Evolutionary conservation across 1,284 basidiomycete species (phyloP).

Genomic region (Heliocybe sulcata): DNA sequence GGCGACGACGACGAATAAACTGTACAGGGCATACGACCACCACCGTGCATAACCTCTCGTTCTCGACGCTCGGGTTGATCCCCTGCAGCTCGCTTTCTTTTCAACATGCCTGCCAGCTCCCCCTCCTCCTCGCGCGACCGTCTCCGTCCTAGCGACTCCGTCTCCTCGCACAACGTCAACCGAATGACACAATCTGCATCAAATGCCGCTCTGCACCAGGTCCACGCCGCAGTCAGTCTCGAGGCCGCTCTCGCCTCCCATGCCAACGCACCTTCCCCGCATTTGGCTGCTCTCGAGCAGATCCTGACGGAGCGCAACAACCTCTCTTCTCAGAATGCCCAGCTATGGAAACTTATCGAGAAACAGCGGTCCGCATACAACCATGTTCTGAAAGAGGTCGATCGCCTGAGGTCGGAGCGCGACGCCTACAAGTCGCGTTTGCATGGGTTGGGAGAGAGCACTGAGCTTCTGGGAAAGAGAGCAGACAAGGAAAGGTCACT

Average conservation of each 20-base stretch:
- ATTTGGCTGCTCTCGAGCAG: constrained; percentile 63
- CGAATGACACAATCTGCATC: background rate
- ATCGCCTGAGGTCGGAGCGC: constrained; percentile 75
- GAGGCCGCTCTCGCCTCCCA: constrained; percentile 51
- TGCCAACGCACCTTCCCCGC: constrained; percentile 43
- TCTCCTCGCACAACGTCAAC: background rate
- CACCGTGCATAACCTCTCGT: background rate
- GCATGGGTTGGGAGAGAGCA: constrained; percentile 30
- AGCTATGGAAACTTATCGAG: constrained; percentile 90
- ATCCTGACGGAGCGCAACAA: constrained; percentile 72
- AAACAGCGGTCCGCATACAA: constrained; percentile 72
- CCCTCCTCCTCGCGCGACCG: background rate
- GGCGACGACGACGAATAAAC: background rate
- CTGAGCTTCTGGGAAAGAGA: constrained; percentile 23
- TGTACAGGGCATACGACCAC: background rate
- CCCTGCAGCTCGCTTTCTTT: too few species aligned
- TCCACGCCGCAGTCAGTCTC: constrained; percentile 29
- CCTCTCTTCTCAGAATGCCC: constrained; percentile 75
- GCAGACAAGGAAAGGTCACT: constrained; percentile 21
- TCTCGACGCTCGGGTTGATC: background rate
- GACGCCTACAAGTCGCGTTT: constrained; percentile 56
- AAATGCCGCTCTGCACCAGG: background rate
- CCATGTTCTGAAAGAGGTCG: constrained; percentile 71
- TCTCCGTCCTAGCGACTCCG: background rate
- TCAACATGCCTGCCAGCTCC: background rate